Evolutionary conservation across 306 rosid species (phyloP), one percentile per base, ranked within the genome.

Genomic region (Carpinus fangiana): DNA sequence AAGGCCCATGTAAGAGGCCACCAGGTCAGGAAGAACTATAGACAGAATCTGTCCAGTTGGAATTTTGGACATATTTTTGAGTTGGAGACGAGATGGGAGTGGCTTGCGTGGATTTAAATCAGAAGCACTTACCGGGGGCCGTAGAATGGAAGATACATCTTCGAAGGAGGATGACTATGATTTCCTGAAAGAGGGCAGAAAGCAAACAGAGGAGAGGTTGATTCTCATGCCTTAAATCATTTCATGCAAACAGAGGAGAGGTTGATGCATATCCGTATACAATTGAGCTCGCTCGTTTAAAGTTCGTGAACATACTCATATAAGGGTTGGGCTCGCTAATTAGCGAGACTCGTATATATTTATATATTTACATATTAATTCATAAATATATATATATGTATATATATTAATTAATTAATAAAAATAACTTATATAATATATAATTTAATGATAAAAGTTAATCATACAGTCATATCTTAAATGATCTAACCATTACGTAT

Each of bases 1-100:
- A 77, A 92, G 97, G 98, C 98, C 77, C 96, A 89, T 72, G 97
- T 90, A 53, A 89, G 98, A 88, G 97, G 98, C 53, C 93, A 91
- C 84, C 98, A 93, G 87, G 96, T 90, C 48, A 87, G 98, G 87
- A 93, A 89, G 76, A 89, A 79, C 73, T 56, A 83, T 56, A 82
- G 81, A 65, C 89, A 89, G 87, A 82, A 52, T 80, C 47, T 92
- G 98, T 97, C 82, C 98, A 0, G 97, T 93, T 28, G 97, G 98
- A 80, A 92, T 94, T n/a, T 12, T 92, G 65, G 98, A 92, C 84
- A 94, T 92, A 84, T 73, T 90, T 75, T 73, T 94, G 83, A 90
- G 96, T 50, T 94, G 98, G 98, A 86, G 97, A 73, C 84, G 94
- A 41, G 92, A 92, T 82, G 88, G 98, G 75, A 90, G 90, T 73